Conservation (phyloP, 75 land plant species). For the Azolla pinnata region DNA sequence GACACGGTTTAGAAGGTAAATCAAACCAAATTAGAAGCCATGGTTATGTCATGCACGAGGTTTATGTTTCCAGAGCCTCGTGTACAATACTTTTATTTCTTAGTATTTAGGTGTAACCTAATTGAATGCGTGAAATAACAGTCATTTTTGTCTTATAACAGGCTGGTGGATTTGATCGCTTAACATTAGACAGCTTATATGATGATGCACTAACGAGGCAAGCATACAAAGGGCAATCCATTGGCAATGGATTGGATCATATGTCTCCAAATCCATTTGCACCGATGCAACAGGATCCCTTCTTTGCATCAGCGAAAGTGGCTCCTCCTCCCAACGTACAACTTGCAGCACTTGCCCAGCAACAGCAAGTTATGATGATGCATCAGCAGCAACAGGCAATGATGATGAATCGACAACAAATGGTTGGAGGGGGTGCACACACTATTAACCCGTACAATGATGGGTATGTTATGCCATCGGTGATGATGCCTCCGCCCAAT, state of each 20-base stretch:
- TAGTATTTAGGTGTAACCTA: too few relatives aligned
- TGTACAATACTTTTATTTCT: too few relatives aligned
- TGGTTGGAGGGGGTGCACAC: constrained; percentile 49
- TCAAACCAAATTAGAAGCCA: too few relatives aligned
- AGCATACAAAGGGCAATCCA: constrained; percentile 22
- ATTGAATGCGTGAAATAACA: too few relatives aligned
- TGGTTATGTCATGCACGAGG: too few relatives aligned
- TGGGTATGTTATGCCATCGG: constrained; percentile 11
- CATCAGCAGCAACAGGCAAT: constrained; percentile 48
- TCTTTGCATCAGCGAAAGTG: constrained; percentile 44
- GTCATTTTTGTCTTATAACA: constrained; percentile 20
- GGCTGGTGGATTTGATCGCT: constrained; percentile 94
- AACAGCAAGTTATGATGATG: constrained; percentile 72
- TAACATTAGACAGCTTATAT: constrained; percentile 88
- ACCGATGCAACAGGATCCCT: constrained; percentile 35
- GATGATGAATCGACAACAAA: constrained; percentile 38
- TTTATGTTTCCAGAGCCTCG: too few relatives aligned
- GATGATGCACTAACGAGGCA: constrained; percentile 81
- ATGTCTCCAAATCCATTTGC: constrained; percentile 62
- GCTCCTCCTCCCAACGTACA: constrained; percentile 76
- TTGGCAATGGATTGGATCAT: constrained; percentile 42
- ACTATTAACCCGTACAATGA: constrained; percentile 15
- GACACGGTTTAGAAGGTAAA: too few relatives aligned
- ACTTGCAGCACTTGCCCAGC: constrained; percentile 84
- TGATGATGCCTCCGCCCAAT: neutral